Evolutionary conservation across 2,329 filamentous ascomycete genomes (phyloP).

Genomic region (Colletotrichum noveboracense): DNA sequence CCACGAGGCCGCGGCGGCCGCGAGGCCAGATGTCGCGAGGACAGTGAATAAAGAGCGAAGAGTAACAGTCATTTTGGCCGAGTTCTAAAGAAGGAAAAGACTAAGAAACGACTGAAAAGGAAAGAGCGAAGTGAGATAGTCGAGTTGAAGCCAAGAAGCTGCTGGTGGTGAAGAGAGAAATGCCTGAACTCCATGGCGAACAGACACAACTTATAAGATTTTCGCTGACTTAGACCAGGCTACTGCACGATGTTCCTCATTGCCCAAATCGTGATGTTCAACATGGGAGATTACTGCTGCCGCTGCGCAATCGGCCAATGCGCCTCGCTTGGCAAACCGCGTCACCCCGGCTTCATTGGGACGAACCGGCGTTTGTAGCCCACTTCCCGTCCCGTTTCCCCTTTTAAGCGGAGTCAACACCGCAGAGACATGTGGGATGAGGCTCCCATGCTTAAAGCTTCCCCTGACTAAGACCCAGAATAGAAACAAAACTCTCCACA

Average conservation of each 20-base stretch:
- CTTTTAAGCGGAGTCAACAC: background rate
- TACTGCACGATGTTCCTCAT: background rate
- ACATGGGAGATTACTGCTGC: background rate
- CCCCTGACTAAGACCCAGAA: background rate
- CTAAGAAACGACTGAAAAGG: background rate
- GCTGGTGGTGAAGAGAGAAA: background rate
- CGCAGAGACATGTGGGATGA: background rate
- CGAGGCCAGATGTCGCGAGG: background rate
- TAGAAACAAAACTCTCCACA: background rate
- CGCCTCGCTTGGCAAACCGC: slow-evolving; percentile 1
- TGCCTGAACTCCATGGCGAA: background rate
- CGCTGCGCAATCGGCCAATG: slow-evolving; percentile 5
- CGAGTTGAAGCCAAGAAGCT: background rate
- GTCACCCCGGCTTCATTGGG: background rate
- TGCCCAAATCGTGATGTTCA: background rate
- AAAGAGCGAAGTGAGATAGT: background rate
- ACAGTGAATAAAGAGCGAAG: background rate
- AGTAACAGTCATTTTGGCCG: background rate
- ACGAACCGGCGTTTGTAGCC: background rate
- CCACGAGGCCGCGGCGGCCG: background rate
- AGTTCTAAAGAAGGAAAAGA: background rate
- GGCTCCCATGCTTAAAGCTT: background rate
- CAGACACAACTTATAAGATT: background rate
- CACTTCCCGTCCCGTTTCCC: slow-evolving; percentile 5
- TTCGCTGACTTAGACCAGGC: background rate